Evolutionary conservation across 1,284 basidiomycete species (phyloP), one percentile per base, ranked within the genome.

Genomic region (Pseudozyma flocculosa): DNA sequence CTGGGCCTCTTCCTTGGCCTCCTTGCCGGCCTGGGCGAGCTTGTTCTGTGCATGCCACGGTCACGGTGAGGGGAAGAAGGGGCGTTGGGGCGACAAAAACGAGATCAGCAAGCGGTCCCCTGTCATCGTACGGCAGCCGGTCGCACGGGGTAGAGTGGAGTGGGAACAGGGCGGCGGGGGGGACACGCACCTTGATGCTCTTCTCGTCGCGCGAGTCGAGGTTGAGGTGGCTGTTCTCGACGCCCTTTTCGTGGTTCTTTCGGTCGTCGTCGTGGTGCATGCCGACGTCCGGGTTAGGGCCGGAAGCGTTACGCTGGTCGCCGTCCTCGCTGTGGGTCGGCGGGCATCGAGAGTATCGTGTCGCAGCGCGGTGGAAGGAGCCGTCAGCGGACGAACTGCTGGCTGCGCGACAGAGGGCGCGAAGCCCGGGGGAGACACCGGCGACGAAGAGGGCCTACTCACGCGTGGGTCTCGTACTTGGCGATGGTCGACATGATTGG

Each of bases 201-300:
- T 74, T 74, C 38, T 74, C 54, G 47, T 74, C 72, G 52, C 63
- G 71, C 36, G 53, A 4, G 49, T 74, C 72, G 38, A 71, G 59
- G 34, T 59, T 60, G 51, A 54, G 54, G 62, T 74, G 72, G 14
- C 70, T 70, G 48, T 72, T 68, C 42, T 62, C 57, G 42, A 58
- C 51, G 36, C 72, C 72, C 56, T 69, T 60, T 49, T 72, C 67
- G 57, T 72, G 69, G 26, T 66, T 58, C 45, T 69, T 69, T 17
- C 62, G 59, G 44, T 66, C 19, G 53, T 72, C 61, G 37, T 54
- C 40, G 59, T 54, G 51, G 54, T 69, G 59, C 51, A 54, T 59
- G 38, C 67, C 66, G 30, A 61, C 58, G 43, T 62, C 61, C 17
- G 58, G 52, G 63, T 59, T 66, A 40, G 59, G 55, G 37, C 63